A percentile compares a stretch with the other conserved stretches of the same genome.
These are phyloP conservation scores for Paspalum notatum DNA, from an alignment of 176 grass and related monocot genomes.

Conservation along the genomic window DNA sequence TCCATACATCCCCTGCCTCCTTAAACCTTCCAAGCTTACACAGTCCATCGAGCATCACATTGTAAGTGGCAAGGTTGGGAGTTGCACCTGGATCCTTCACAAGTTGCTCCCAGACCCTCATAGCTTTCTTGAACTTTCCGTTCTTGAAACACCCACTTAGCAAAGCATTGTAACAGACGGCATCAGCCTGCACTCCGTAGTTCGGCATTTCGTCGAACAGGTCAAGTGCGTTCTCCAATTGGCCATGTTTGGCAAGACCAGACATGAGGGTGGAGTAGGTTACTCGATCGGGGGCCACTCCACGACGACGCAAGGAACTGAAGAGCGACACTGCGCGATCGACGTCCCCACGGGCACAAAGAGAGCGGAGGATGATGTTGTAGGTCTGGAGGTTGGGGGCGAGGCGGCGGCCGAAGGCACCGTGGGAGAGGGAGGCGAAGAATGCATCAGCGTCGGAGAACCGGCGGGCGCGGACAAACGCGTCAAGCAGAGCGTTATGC, in stretches of 20 bases:
- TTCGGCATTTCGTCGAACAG: conserved; percentile 89
- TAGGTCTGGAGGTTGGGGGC: conserved; percentile 82
- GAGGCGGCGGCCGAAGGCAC: conserved; percentile 55
- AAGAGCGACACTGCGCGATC: conserved; percentile 62
- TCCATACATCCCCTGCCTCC: conserved; percentile 69
- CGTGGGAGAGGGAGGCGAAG: conserved; percentile 68
- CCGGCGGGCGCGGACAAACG: conserved; percentile 67
- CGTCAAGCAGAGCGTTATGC: conserved; percentile 87
- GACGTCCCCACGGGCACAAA: conserved; percentile 57
- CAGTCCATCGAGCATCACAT: conserved; percentile 84
- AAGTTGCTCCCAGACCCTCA: conserved; percentile 77
- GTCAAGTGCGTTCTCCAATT: conserved; percentile 48
- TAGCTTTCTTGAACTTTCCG: conserved; percentile 55
- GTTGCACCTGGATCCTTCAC: conserved; percentile 49
- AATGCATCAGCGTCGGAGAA: conserved; percentile 74
- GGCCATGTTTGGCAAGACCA: conserved; percentile 52
- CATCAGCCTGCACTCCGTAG: conserved; percentile 58
- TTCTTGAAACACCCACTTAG: conserved; percentile 66
- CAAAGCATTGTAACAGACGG: conserved; percentile 78
- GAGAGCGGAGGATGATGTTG: conserved; percentile 88
- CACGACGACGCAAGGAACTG: conserved; percentile 34
- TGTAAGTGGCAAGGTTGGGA: conserved; percentile 73
- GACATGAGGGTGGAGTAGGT: conserved; percentile 80
- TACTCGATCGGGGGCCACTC: conserved; percentile 64
- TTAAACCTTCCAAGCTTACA: conserved; percentile 75